Evolutionary conservation across 371 early-diverging fungal species (phyloP).

Genomic region (Zychaea mexicana): DNA sequence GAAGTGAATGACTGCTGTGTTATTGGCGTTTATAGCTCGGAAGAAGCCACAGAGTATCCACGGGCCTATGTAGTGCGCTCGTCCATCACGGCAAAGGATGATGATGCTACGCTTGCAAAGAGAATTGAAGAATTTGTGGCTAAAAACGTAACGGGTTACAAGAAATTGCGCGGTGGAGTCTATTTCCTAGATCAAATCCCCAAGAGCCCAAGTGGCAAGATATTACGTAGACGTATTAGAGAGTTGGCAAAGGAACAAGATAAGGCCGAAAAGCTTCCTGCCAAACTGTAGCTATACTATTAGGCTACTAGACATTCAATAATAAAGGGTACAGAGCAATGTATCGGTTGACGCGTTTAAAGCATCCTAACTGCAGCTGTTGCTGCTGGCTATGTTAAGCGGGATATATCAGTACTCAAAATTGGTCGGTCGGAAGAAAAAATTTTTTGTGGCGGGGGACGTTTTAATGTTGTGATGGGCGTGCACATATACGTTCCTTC

Average conservation of each 20-base stretch:
- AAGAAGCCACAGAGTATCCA: slow-evolving; percentile 76
- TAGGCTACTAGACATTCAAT: too few relatives aligned
- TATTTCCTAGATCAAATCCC: slow-evolving; percentile 72
- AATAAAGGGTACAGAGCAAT: too few relatives aligned
- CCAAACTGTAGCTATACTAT: slow-evolving; percentile 12
- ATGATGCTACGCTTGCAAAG: slow-evolving; percentile 25
- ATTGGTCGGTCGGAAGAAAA: too few relatives aligned
- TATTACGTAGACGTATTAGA: slow-evolving; percentile 62
- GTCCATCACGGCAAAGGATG: slow-evolving; percentile 19
- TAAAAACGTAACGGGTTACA: slow-evolving; percentile 69
- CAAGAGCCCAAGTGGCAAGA: slow-evolving; percentile 82
- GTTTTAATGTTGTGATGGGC: neutral
- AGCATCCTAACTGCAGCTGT: too few relatives aligned
- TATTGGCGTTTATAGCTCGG: slow-evolving; percentile 52
- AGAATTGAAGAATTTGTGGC: slow-evolving; percentile 53
- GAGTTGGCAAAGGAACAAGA: slow-evolving; percentile 37
- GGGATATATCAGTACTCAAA: too few relatives aligned
- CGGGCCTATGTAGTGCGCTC: slow-evolving; percentile 71
- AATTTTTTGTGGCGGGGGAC: neutral
- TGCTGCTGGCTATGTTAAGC: too few relatives aligned
- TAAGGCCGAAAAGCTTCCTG: neutral
- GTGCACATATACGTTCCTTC: neutral
- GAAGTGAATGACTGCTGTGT: slow-evolving; percentile 74
- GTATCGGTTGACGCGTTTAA: too few relatives aligned
- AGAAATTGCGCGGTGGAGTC: slow-evolving; percentile 83